phyloP scores from a whole-genome alignment of 495 filamentous ascomycete genomes.

The Cudoniella acicularis region DNA sequence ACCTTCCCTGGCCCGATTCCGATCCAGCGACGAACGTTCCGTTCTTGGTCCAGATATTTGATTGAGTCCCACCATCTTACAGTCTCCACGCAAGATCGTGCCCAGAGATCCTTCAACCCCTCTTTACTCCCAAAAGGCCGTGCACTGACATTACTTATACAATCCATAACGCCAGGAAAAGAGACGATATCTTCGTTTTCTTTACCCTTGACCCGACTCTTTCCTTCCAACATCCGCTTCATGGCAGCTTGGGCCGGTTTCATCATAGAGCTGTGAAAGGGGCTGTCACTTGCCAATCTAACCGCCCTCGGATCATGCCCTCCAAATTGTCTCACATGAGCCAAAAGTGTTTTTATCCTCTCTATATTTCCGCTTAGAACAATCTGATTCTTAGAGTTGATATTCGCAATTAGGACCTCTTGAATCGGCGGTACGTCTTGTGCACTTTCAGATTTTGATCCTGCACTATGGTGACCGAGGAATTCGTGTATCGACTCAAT shows the following conservation, averaged over 20 bases:
- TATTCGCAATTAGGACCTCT: slow-evolving; percentile 88
- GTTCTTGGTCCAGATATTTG: slow-evolving; percentile 80
- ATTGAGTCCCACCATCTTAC: slow-evolving; percentile 94
- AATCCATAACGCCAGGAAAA: slow-evolving; percentile 71
- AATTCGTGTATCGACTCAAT: slow-evolving; percentile 78
- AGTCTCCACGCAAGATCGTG: slow-evolving; percentile 78
- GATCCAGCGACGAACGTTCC: slow-evolving; percentile 81
- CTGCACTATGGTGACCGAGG: slow-evolving; percentile 60
- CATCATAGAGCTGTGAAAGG: slow-evolving; percentile 94
- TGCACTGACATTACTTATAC: slow-evolving; percentile 82
- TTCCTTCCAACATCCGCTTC: slow-evolving; percentile 54
- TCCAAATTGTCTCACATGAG: slow-evolving; percentile 85
- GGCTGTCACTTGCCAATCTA: slow-evolving; percentile 79
- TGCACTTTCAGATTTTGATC: slow-evolving; percentile 62
- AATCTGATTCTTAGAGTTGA: slow-evolving; percentile 95
- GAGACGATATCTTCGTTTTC: slow-evolving; percentile 53
- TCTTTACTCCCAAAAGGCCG: slow-evolving; percentile 68
- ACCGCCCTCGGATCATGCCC: slow-evolving; percentile 92
- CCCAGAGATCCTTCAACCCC: slow-evolving; percentile 71
- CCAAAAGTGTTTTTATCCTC: slow-evolving; percentile 77
- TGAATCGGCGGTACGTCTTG: slow-evolving; percentile 68
- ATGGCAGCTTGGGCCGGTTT: slow-evolving; percentile 73
- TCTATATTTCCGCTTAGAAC: slow-evolving; percentile 87
- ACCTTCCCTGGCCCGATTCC: slow-evolving; percentile 95
- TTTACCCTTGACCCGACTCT: slow-evolving; percentile 40